Evolutionary conservation across 208 protist species (phyloP).

Genomic region (Eutreptiella sp.): DNA sequence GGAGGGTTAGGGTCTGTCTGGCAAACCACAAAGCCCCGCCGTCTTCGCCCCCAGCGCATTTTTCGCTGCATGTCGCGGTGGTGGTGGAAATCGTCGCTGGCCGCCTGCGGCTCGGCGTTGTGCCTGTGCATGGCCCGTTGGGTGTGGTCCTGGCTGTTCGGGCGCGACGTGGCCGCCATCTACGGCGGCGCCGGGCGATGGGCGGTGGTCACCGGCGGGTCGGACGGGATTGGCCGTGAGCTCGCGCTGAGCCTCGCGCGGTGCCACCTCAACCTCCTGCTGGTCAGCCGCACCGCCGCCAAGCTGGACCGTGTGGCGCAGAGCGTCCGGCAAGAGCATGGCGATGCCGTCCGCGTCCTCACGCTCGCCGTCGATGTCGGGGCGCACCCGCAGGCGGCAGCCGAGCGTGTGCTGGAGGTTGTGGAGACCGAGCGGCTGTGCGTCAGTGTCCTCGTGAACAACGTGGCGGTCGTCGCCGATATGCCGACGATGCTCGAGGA

Average conservation of each 20-base stretch:
- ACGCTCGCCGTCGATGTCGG: constrained; percentile 74
- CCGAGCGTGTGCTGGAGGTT: constrained; percentile 46
- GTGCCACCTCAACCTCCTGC: constrained; percentile 76
- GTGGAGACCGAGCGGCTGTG: constrained; percentile 47
- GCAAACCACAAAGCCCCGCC: no score
- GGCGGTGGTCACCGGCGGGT: constrained; percentile 85
- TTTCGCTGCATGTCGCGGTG: no score
- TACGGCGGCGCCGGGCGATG: no score
- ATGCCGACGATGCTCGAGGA: constrained; percentile 81
- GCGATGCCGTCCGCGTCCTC: constrained; percentile 53
- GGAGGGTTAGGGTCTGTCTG: no score
- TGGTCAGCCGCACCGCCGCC: constrained; percentile 68
- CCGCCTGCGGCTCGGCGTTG: no score
- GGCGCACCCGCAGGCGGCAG: constrained; percentile 45
- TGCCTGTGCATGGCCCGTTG: no score
- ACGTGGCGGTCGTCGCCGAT: constrained; percentile 81
- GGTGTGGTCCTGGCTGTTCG: no score
- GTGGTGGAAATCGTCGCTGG: no score
- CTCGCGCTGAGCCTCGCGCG: constrained; percentile 75
- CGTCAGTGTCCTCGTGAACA: constrained; percentile 74
- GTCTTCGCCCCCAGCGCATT: no score
- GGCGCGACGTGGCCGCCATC: no score
- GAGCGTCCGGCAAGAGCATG: constrained; percentile 53
- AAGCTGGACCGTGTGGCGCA: constrained; percentile 71
- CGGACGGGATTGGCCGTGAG: constrained; percentile 84